Base-by-base conservation (phyloP, 441 rosid genomes). In the Jatropha podagrica region DNA sequence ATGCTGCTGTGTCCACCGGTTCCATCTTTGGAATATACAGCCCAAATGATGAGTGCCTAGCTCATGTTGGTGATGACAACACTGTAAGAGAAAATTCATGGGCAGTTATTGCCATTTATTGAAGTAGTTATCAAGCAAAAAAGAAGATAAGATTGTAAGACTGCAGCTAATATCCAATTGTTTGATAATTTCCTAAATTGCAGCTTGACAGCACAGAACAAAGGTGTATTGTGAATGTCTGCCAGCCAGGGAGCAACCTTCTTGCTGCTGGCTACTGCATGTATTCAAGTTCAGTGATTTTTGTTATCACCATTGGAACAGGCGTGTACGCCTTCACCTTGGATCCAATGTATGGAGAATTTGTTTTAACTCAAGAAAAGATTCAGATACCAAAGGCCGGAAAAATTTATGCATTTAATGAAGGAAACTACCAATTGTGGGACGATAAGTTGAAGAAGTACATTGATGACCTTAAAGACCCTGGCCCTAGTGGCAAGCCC, bases 341-440 rank as follows among this genome's bases (percentile, higher is more conserved):
- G 60, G 99, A 95, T 74, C 99, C 97, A n/a, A 90, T 91, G 94
- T 95, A 89, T 54, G 99, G 98, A 0, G 96, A 93, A 74, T 92
- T 95, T 55, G 97, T 95, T 65, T 84, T 93, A 23, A 92, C 99
- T 0, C 98, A 92, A 81, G 90, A 89, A 68, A 88, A 86, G 70
- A 80, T 93, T 13, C 91, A 92, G 87, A 93, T 92, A 52, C 99
- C 98, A 0, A 90, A 89, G 82, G 78, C 95, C 0, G 97, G 99
- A 8, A 95, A 91, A 71, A 93, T 93, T 5, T 95, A 92, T 78
- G 71, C 98, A 5, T 95, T 93, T 80, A 93, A 95, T 75, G 99
- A 95, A 90, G 99, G 98, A 2, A 93, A 95, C 79, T 93, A 92
- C 83, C 93, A 87, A 67, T 55, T 92, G 80, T 95, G 98, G 99